phyloP scores from a whole-genome alignment of 495 filamentous ascomycete genomes.

The Entonaema liquescens region DNA sequence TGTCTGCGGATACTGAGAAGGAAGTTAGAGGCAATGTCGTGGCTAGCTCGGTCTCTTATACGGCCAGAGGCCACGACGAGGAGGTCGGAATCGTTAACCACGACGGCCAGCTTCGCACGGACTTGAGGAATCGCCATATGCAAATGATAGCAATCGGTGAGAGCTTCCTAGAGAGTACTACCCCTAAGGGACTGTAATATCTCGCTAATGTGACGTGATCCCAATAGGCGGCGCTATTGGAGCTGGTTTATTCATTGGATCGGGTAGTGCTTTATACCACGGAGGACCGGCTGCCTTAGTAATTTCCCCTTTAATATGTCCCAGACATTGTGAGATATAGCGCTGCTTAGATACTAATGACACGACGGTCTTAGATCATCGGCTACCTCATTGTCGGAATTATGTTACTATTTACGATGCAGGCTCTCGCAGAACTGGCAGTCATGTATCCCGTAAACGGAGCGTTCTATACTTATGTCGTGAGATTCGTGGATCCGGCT shows the following conservation, averaged over 20 bases:
- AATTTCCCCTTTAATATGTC: not conserved
- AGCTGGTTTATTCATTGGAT: constrained; percentile 66
- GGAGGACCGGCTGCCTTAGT: constrained; percentile 66
- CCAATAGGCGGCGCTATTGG: constrained; percentile 61
- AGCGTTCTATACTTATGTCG: constrained; percentile 65
- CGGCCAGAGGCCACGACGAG: constrained; percentile 29
- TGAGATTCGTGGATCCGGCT: constrained; percentile 73
- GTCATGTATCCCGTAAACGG: constrained; percentile 72
- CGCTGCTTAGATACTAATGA: not conserved
- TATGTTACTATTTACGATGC: constrained; percentile 58
- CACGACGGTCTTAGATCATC: not conserved
- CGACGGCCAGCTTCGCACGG: constrained; percentile 41
- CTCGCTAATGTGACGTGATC: constrained; percentile 10
- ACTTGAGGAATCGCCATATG: constrained; percentile 65
- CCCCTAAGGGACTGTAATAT: not conserved
- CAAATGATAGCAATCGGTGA: constrained; percentile 80
- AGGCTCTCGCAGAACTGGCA: constrained; percentile 73
- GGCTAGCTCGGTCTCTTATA: not conserved
- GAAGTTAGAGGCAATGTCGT: not conserved
- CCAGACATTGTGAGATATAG: not conserved
- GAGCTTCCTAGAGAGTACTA: constrained; percentile 12
- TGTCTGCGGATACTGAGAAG: not conserved
- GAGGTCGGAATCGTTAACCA: constrained; percentile 45
- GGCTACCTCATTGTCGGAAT: constrained; percentile 57
- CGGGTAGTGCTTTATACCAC: constrained; percentile 56